These are phyloP conservation scores for Hypoxylon sp. DNA, from an alignment of 2,329 filamentous ascomycete species.

Conservation along the genomic window DNA sequence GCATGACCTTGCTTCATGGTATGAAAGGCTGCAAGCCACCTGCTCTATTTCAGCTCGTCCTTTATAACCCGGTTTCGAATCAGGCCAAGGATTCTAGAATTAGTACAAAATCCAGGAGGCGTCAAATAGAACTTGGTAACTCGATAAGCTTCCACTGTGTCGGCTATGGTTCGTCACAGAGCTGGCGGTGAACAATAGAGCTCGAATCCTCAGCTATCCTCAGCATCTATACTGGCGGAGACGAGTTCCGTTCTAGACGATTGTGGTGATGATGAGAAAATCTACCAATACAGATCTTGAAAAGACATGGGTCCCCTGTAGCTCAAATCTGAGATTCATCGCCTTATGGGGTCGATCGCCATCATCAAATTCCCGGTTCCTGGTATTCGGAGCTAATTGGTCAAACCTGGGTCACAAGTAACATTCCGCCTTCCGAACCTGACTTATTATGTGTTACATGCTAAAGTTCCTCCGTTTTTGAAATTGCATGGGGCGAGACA, in stretches of 20 bases:
- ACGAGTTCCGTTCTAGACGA: neutral
- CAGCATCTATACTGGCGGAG: neutral
- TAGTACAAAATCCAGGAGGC: neutral
- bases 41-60: conserved; percentile 5
- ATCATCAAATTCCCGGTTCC: conserved; percentile 12
- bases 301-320: conserved; percentile 16
- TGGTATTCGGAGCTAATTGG: conserved; percentile 17
- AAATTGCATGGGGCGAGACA: neutral
- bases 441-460: neutral
- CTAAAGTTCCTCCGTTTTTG: conserved; percentile 2
- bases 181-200: neutral
- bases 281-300: neutral
- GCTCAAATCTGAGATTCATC: neutral
- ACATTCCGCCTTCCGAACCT: neutral
- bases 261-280: neutral
- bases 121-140: neutral
- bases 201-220: neutral
- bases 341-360: conserved; percentile 1
- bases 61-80: neutral
- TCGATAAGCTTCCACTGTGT: neutral
- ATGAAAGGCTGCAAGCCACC: conserved; percentile 9
- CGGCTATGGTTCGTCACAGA: neutral
- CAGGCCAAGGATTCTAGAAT: neutral
- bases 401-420: neutral
- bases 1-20: neutral